A percentile compares a stretch with the other conserved stretches of the same genome.
Conservation (phyloP, 1,284 basidiomycete genomes). For the Mixia osmundae region DNA sequence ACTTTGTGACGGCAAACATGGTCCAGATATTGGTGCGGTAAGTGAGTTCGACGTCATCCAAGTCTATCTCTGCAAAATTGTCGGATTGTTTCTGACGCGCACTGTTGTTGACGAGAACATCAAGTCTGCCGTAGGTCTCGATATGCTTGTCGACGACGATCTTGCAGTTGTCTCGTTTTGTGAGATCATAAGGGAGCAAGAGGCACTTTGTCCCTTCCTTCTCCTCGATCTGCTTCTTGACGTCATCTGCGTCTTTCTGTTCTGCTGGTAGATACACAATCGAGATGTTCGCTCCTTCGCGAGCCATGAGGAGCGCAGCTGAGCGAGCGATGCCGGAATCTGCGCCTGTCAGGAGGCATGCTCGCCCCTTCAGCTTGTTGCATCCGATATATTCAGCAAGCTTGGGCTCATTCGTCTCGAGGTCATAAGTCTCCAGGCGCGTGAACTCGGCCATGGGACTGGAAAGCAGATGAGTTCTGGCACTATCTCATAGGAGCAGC, state of each 20-base stretch:
- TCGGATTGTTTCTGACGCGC: constrained; percentile 32
- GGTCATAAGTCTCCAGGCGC: too few species aligned
- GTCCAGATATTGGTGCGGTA: constrained; percentile 33
- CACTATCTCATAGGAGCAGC: too few species aligned
- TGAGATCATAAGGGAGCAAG: constrained; percentile 29
- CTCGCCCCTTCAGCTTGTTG: too few species aligned
- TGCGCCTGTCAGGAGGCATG: too few species aligned
- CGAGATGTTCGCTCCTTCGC: constrained; percentile 40
- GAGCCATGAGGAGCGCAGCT: constrained; percentile 36
- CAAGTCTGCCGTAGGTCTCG: constrained; percentile 27
- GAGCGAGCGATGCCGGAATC: too few species aligned
- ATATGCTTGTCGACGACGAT: constrained; percentile 31
- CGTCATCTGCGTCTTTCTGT: constrained; percentile 30
- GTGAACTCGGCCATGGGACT: too few species aligned
- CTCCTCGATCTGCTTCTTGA: constrained; percentile 30
- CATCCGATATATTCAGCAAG: too few species aligned
- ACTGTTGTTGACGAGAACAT: constrained; percentile 41
- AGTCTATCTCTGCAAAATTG: constrained; percentile 25
- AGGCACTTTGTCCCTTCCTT: constrained; percentile 26
- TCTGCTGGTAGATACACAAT: constrained; percentile 39
- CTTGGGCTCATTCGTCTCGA: too few species aligned
- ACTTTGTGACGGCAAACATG: constrained; percentile 34
- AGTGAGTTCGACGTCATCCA: constrained; percentile 29
- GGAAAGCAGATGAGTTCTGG: too few species aligned
- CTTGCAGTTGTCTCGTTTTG: constrained; percentile 24